phyloP scores from a whole-genome alignment of 139 green algal species.

The Pleodorina starrii region DNA sequence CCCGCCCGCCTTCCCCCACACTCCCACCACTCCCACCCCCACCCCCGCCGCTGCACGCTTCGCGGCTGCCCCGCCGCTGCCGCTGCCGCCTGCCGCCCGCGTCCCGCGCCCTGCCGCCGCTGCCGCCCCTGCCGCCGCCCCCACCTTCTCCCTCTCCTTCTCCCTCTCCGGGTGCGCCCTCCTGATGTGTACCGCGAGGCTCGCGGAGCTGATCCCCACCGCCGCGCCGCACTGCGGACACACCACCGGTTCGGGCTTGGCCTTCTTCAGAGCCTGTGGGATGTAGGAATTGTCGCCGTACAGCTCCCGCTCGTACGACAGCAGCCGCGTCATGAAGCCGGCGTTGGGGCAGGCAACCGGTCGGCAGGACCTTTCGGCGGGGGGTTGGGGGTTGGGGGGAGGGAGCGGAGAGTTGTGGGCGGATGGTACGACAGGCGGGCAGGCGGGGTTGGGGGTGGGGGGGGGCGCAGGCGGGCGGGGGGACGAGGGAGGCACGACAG shows the following conservation, averaged over 20 bases:
- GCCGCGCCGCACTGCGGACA: constrained; percentile 81
- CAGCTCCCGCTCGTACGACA: constrained; percentile 77
- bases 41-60: no score
- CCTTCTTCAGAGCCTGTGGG: constrained; percentile 65
- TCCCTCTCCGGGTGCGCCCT: constrained; percentile 67
- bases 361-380: constrained; percentile 56
- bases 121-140: no score
- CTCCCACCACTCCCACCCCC: no score
- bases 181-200: constrained; percentile 80
- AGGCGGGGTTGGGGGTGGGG: no score
- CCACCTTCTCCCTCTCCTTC: no score
- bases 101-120: not conserved
- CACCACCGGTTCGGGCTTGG: constrained; percentile 75
- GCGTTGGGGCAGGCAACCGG: constrained; percentile 84
- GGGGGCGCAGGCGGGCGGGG: no score
- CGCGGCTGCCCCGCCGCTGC: not conserved
- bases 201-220: constrained; percentile 77
- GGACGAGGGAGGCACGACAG: no score
- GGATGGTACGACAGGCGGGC: not conserved
- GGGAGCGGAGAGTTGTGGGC: not conserved
- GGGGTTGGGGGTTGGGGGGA: not conserved
- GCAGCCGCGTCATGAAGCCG: constrained; percentile 83
- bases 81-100: not conserved
- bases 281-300: constrained; percentile 73
- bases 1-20: no score